Evolutionary conservation across 495 filamentous ascomycete genomes (phyloP).

Genomic region (Xylaria sp.): DNA sequence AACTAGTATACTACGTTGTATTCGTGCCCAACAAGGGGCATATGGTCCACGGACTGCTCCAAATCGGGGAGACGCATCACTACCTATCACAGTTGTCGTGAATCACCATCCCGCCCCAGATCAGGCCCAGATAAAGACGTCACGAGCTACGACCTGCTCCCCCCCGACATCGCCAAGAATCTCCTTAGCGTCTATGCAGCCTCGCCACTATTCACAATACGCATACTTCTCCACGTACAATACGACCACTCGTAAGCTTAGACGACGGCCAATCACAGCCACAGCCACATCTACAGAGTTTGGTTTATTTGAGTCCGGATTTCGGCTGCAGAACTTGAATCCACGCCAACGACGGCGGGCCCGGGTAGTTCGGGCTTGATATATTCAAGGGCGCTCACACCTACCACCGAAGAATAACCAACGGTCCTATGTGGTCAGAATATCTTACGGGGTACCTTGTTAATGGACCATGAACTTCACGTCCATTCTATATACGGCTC

Average conservation of each 20-base stretch:
- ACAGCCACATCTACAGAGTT: background rate
- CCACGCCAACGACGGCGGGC: background rate
- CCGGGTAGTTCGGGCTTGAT: background rate
- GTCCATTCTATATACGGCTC: background rate
- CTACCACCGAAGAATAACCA: background rate
- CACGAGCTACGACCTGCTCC: background rate
- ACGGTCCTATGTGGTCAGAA: background rate
- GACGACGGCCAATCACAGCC: background rate
- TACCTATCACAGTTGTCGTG: slow-evolving; percentile 4
- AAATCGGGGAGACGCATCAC: slow-evolving; percentile 31
- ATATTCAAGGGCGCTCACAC: background rate
- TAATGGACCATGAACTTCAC: background rate
- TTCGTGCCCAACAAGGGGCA: slow-evolving; percentile 31
- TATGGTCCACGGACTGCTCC: slow-evolving; percentile 33
- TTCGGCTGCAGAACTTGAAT: background rate
- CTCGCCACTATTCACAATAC: slow-evolving; percentile 8
- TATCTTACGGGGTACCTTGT: background rate
- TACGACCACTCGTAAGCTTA: background rate
- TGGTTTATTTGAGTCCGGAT: background rate
- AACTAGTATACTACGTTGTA: slow-evolving; percentile 2
- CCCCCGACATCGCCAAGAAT: background rate
- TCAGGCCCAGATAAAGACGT: slow-evolving; percentile 5
- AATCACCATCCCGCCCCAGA: background rate
- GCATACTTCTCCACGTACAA: background rate
- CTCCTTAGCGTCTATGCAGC: background rate